Conservation (phyloP, 2,329 filamentous ascomycete genomes). For the Beauveria rudraprayagi region DNA sequence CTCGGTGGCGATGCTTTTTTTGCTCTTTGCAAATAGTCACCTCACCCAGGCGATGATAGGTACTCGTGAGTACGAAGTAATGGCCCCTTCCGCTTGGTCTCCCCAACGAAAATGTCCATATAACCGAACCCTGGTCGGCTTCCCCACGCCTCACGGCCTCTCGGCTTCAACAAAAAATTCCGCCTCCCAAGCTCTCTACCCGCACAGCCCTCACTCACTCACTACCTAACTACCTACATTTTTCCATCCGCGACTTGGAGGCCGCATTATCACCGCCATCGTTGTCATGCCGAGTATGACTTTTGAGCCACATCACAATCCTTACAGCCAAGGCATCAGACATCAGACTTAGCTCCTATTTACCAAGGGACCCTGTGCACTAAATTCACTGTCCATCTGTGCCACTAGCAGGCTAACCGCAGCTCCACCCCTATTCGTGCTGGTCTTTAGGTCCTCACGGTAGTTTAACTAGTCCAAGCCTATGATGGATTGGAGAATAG, state of each 20-base stretch:
- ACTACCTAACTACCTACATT: background rate
- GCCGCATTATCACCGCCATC: background rate
- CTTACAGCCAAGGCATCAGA: background rate
- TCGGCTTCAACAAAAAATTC: slow-evolving; percentile 9
- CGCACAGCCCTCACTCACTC: background rate
- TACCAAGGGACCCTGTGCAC: too few species aligned
- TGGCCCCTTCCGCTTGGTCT: background rate
- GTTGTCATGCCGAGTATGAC: background rate
- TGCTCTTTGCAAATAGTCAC: background rate
- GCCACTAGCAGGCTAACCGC: too few species aligned
- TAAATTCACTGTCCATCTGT: too few species aligned
- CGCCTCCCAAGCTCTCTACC: background rate
- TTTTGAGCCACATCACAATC: background rate
- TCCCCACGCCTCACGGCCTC: background rate
- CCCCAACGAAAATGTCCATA: slow-evolving; percentile 5
- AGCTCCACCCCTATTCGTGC: too few species aligned
- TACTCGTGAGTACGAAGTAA: too few species aligned
- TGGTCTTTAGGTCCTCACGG: too few species aligned
- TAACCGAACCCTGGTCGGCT: background rate
- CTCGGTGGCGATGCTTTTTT: background rate
- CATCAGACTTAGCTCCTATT: too few species aligned
- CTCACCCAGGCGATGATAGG: too few species aligned
- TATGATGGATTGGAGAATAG: too few species aligned
- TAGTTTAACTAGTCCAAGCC: too few species aligned
- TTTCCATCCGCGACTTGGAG: background rate